These are phyloP conservation scores for Porogramme epimiltina DNA, from an alignment of 1,284 basidiomycete species.

Conservation along the genomic window DNA sequence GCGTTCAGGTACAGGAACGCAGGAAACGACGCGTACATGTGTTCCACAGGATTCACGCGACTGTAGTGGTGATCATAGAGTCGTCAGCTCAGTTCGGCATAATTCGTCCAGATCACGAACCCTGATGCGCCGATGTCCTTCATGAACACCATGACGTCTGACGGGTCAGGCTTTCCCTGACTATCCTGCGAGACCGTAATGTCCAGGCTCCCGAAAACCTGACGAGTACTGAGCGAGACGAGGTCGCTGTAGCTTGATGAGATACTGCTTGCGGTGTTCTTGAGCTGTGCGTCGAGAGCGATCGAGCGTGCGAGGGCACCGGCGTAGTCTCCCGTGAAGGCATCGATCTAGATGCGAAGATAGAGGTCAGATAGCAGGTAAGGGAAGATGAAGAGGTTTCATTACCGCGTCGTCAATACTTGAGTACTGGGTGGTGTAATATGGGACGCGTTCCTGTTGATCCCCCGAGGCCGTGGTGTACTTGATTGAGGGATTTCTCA, in stretches of 20 bases:
- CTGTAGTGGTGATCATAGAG: not conserved
- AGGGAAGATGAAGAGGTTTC: too few species aligned
- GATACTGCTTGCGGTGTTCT: not conserved
- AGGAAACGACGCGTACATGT: not conserved
- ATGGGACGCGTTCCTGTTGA: conserved; percentile 27
- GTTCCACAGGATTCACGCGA: not conserved
- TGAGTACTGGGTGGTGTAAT: conserved; percentile 17
- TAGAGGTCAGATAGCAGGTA: too few species aligned
- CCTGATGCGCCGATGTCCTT: not conserved
- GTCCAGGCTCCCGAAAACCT: not conserved
- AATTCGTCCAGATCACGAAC: not conserved
- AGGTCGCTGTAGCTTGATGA: not conserved
- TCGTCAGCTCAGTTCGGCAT: not conserved
- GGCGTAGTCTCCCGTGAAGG: conserved; percentile 25
- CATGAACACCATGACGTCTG: not conserved
- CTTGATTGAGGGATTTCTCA: conserved; percentile 25
- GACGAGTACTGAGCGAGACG: conserved; percentile 36
- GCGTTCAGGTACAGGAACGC: not conserved
- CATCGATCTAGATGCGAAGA: conserved; percentile 20
- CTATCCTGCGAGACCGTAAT: not conserved
- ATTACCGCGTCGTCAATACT: too few species aligned
- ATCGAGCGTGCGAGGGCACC: conserved; percentile 20
- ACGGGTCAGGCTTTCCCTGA: conserved; percentile 6
- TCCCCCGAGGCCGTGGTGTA: conserved; percentile 21
- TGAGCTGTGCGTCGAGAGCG: not conserved